phyloP scores from a whole-genome alignment of 805 yeast genomes.

The Scheffersomyces lignosus region DNA sequence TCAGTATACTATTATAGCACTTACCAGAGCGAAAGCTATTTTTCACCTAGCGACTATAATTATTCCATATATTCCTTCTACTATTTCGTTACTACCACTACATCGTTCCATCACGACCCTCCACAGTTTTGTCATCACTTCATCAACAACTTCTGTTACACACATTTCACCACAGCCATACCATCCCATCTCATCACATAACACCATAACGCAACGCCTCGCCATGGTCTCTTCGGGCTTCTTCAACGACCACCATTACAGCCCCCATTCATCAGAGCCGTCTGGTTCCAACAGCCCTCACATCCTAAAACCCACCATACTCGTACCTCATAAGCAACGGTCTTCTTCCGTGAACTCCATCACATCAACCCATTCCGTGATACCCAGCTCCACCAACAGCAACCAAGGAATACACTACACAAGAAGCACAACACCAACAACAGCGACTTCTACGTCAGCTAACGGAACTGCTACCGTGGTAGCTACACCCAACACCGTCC shows the following conservation, averaged over 20 bases:
- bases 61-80: too few species aligned
- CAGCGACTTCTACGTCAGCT: neutral
- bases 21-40: too few species aligned
- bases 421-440: neutral
- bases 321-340: slow-evolving; percentile 22
- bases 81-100: too few species aligned
- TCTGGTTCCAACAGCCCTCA: slow-evolving; percentile 10
- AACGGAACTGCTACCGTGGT: slow-evolving; percentile 2
- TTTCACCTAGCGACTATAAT: too few species aligned
- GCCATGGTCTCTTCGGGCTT: slow-evolving; percentile 8
- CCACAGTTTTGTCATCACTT: too few species aligned
- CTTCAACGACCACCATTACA: slow-evolving; percentile 11
- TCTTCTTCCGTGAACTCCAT: slow-evolving; percentile 34
- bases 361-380: slow-evolving; percentile 23
- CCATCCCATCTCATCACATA: neutral
- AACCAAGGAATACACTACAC: neutral
- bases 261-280: slow-evolving; percentile 10
- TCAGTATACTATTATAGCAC: too few species aligned
- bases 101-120: too few species aligned
- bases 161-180: too few species aligned
- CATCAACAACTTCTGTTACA: too few species aligned
- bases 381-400: neutral
- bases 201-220: neutral
- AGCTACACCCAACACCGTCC: slow-evolving; percentile 18
- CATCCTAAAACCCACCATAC: slow-evolving; percentile 12